These are phyloP conservation scores for Plasmopara muralis DNA, from an alignment of 352 stramenopile species.

Conservation along the genomic window DNA sequence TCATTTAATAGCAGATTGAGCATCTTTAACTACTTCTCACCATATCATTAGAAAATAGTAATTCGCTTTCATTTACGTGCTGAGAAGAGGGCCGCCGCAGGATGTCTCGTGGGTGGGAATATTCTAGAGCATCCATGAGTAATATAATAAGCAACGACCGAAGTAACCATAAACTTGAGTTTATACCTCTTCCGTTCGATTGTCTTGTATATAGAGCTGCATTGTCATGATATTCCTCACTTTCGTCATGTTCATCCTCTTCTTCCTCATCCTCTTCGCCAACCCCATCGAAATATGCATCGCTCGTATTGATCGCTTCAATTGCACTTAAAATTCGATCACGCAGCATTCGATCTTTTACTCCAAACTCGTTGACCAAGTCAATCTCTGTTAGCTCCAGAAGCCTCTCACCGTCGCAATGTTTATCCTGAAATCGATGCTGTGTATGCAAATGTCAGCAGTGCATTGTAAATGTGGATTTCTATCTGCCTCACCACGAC, in stretches of 20 bases:
- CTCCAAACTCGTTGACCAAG: slow-evolving; percentile 69
- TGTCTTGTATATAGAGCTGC: slow-evolving; percentile 6
- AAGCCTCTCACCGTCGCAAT: slow-evolving; percentile 64
- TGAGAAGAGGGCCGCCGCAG: slow-evolving; percentile 34
- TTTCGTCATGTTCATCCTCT: slow-evolving; percentile 21
- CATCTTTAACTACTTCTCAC: slow-evolving; percentile 16
- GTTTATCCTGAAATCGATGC: slow-evolving; percentile 57
- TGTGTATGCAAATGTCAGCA: slow-evolving; percentile 15
- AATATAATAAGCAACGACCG: neutral
- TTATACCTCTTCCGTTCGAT: slow-evolving; percentile 19
- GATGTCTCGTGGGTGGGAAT: slow-evolving; percentile 33
- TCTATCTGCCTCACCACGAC: slow-evolving; percentile 42
- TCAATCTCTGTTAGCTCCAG: slow-evolving; percentile 66
- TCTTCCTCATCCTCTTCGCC: slow-evolving; percentile 43
- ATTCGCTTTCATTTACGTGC: slow-evolving; percentile 8
- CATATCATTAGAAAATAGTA: slow-evolving; percentile 59
- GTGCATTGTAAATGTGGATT: neutral
- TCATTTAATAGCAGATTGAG: neutral
- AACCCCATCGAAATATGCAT: slow-evolving; percentile 58
- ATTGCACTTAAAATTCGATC: slow-evolving; percentile 73
- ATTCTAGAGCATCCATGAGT: neutral
- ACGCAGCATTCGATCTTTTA: slow-evolving; percentile 56
- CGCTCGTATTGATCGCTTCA: slow-evolving; percentile 67
- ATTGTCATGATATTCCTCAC: slow-evolving; percentile 8
- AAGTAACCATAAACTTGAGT: neutral